Evolutionary conservation across 129 eudicot genomes (phyloP).

Genomic region (Rutidosis leptorrhynchoides): DNA sequence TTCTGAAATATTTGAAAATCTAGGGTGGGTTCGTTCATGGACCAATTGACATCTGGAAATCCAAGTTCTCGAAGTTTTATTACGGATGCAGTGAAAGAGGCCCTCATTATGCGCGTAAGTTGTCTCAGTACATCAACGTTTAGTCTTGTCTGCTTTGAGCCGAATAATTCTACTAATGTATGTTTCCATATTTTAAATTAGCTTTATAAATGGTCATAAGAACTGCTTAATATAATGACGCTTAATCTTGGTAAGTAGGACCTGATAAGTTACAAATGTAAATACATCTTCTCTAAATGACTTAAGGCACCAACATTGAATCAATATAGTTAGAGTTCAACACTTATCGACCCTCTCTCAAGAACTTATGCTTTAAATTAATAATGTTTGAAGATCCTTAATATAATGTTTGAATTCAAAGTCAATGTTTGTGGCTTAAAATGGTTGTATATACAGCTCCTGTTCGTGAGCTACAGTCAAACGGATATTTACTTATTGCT

Average conservation of each 20-base stretch:
- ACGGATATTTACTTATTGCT: constrained; percentile 87
- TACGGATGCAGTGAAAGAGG: constrained; percentile 91
- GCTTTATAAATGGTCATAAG: constrained; percentile 8
- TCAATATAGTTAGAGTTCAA: constrained; percentile 17
- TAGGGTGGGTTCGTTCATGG: constrained; percentile 57
- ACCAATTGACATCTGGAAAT: constrained; percentile 84
- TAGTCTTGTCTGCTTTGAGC: not conserved
- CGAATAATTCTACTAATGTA: not conserved
- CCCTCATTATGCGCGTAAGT: constrained; percentile 79
- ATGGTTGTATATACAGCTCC: constrained; percentile 51
- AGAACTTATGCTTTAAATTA: not conserved
- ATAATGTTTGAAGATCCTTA: constrained; percentile 1
- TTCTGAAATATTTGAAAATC: constrained; percentile 16
- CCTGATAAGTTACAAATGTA: not conserved
- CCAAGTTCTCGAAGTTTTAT: constrained; percentile 59
- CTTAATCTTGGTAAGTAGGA: not conserved
- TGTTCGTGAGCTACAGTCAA: constrained; percentile 60
- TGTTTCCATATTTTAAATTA: not conserved
- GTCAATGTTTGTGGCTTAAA: constrained; percentile 9
- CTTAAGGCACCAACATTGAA: not conserved
- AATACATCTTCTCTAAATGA: not conserved
- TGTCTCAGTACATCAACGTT: constrained; percentile 14
- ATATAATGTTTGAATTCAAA: not conserved
- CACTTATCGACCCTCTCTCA: not conserved
- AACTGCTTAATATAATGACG: not conserved